These are phyloP conservation scores for Echria macrotheca DNA, from an alignment of 495 filamentous ascomycete genomes.

Conservation along the genomic window DNA sequence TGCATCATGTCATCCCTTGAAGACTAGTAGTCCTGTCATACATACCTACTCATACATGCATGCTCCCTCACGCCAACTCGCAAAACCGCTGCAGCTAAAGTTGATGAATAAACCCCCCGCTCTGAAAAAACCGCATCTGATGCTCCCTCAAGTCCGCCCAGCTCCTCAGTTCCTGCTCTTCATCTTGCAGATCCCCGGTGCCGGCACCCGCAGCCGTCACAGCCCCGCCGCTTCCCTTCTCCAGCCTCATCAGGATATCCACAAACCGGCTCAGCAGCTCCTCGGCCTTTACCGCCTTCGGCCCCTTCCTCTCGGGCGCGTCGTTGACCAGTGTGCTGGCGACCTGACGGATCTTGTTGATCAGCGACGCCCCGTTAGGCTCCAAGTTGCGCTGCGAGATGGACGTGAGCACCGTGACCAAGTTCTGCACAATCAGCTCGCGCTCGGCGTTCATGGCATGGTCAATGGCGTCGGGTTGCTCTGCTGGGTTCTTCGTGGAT, in stretches of 20 bases:
- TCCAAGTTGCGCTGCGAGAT: constrained; percentile 78
- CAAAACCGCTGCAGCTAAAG: too few relatives aligned
- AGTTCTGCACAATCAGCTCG: constrained; percentile 67
- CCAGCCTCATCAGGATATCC: constrained; percentile 64
- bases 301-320: constrained; percentile 51
- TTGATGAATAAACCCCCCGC: constrained; percentile 46
- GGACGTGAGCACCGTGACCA: constrained; percentile 61
- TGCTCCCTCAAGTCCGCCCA: constrained; percentile 73
- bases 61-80: too few relatives aligned
- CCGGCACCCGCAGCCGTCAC: constrained; percentile 6
- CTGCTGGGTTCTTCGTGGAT: constrained; percentile 20
- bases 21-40: too few relatives aligned
- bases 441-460: constrained; percentile 60
- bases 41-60: too few relatives aligned
- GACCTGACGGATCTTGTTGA: constrained; percentile 67
- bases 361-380: constrained; percentile 69
- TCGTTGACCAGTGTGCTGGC: constrained; percentile 67
- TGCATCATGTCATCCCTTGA: too few relatives aligned
- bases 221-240: constrained; percentile 34
- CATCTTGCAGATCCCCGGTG: constrained; percentile 46
- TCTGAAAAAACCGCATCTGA: constrained; percentile 64
- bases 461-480: constrained; percentile 35
- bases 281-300: constrained; percentile 52
- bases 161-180: constrained; percentile 63
- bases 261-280: constrained; percentile 63